Evolutionary conservation across 2,329 filamentous ascomycete genomes (phyloP).

Genomic region (Xylaria polymorpha): DNA sequence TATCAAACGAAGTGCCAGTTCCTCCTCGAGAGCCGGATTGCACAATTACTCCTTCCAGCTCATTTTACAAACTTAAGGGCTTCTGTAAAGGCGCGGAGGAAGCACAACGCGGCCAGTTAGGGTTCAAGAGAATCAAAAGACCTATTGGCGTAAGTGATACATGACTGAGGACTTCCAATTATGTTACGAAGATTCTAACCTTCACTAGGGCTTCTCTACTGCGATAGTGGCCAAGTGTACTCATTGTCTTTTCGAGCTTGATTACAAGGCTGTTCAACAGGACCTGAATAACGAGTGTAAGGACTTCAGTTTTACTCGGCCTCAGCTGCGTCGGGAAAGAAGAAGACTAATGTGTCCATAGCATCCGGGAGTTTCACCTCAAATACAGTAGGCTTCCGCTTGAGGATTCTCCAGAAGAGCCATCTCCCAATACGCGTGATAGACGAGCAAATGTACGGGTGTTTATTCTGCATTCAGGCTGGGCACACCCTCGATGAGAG

Average conservation of each 20-base stretch:
- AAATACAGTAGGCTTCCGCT: conserved; percentile 60
- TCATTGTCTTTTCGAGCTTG: conserved; percentile 65
- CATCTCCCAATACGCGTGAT: conserved; percentile 62
- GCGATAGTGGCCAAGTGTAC: conserved; percentile 63
- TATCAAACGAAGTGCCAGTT: conserved; percentile 36
- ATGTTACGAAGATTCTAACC: conserved; percentile 21
- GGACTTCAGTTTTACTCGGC: conserved; percentile 32
- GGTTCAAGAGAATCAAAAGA: conserved; percentile 63
- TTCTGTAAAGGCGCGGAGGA: conserved; percentile 67
- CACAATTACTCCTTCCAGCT: conserved; percentile 59
- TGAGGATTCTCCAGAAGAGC: conserved; percentile 67
- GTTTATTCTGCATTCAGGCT: conserved; percentile 64
- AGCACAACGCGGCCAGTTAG: conserved; percentile 59
- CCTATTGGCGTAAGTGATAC: conserved; percentile 55
- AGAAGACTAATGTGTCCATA: conserved; percentile 42
- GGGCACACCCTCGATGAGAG: conserved; percentile 64
- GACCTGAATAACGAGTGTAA: conserved; percentile 63
- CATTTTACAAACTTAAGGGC: conserved; percentile 64
- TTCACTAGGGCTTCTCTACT: conserved; percentile 55
- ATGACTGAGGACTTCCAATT: neutral
- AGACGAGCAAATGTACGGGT: conserved; percentile 66
- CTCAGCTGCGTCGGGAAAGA: neutral
- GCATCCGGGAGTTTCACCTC: conserved; percentile 61
- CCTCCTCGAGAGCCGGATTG: conserved; percentile 52
- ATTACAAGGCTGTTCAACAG: conserved; percentile 63